phyloP scores from a whole-genome alignment of 75 land plant species.

The Adiantum capillusveneris region DNA sequence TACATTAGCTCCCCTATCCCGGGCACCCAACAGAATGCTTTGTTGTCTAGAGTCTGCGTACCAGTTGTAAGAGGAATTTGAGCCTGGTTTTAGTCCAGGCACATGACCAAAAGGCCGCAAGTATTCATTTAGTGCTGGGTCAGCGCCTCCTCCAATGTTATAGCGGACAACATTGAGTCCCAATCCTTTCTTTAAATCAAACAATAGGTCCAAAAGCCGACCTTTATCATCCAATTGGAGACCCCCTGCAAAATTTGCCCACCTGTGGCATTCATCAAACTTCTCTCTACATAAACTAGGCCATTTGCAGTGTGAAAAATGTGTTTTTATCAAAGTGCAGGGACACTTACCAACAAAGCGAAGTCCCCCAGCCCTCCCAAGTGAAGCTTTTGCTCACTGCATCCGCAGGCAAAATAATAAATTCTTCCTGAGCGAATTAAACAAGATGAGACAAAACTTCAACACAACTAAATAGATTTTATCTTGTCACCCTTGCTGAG shows the following conservation, averaged over 20 bases:
- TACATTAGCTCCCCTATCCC: conserved; percentile 20
- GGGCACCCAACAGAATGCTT: conserved; percentile 19
- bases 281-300: not conserved
- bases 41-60: conserved; percentile 20
- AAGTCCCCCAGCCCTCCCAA: conserved; percentile 41
- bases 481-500: too few species aligned
- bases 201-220: conserved; percentile 21
- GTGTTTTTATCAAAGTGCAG: not conserved
- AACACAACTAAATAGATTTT: too few species aligned
- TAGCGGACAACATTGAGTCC: conserved; percentile 30
- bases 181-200: conserved; percentile 26
- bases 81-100: conserved; percentile 23
- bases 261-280: conserved; percentile 15
- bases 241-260: conserved; percentile 40
- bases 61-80: conserved; percentile 21
- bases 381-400: conserved; percentile 1
- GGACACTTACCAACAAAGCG: conserved; percentile 30
- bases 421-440: conserved; percentile 15
- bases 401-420: conserved; percentile 8
- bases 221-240: conserved; percentile 12
- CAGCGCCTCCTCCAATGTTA: conserved; percentile 29
- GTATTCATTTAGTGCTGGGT: conserved; percentile 13
- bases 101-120: conserved; percentile 27
- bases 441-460: too few species aligned
- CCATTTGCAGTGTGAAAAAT: not conserved